These are phyloP conservation scores for Xylariaceae sp. DNA, from an alignment of 2,329 filamentous ascomycete species.

Conservation along the genomic window DNA sequence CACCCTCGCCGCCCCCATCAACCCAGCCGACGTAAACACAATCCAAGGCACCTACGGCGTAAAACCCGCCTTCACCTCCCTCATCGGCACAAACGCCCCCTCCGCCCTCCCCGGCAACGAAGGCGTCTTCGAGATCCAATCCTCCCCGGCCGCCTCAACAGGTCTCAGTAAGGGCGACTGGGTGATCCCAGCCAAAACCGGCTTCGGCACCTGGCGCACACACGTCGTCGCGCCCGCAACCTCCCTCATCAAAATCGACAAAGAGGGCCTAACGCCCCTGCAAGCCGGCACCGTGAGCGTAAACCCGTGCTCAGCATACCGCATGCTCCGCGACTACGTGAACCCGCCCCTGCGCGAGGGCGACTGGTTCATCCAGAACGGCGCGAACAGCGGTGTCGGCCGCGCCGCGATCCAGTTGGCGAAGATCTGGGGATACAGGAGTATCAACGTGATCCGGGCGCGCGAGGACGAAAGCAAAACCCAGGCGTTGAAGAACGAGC, in stretches of 20 bases:
- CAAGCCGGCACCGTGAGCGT: constrained; percentile 86
- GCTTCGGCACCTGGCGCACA: constrained; percentile 92
- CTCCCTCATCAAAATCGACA: constrained; percentile 46
- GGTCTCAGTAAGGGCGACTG: constrained; percentile 71
- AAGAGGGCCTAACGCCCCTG: constrained; percentile 62
- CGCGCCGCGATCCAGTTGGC: constrained; percentile 86
- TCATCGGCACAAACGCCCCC: constrained; percentile 70
- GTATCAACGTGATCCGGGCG: constrained; percentile 81
- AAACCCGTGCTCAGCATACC: constrained; percentile 91
- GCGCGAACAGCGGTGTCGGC: constrained; percentile 90
- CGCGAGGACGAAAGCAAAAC: constrained; percentile 61
- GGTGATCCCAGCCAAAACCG: constrained; percentile 80
- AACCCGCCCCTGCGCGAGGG: constrained; percentile 53
- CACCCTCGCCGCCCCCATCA: constrained; percentile 86
- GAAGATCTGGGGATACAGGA: constrained; percentile 78
- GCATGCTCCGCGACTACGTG: constrained; percentile 79
- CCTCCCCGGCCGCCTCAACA: constrained; percentile 48
- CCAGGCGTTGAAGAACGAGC: constrained; percentile 49
- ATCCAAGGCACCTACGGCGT: constrained; percentile 94
- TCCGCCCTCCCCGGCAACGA: constrained; percentile 84
- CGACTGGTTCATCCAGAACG: constrained; percentile 96
- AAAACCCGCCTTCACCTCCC: constrained; percentile 69
- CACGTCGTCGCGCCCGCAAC: constrained; percentile 63
- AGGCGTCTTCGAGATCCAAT: constrained; percentile 84
- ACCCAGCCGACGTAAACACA: constrained; percentile 96